A percentile compares a stretch with the other conserved stretches of the same genome.
These are phyloP conservation scores for Lichtheimia hyalospora DNA, from an alignment of 371 early-diverging fungal species.

Conservation along the genomic window DNA sequence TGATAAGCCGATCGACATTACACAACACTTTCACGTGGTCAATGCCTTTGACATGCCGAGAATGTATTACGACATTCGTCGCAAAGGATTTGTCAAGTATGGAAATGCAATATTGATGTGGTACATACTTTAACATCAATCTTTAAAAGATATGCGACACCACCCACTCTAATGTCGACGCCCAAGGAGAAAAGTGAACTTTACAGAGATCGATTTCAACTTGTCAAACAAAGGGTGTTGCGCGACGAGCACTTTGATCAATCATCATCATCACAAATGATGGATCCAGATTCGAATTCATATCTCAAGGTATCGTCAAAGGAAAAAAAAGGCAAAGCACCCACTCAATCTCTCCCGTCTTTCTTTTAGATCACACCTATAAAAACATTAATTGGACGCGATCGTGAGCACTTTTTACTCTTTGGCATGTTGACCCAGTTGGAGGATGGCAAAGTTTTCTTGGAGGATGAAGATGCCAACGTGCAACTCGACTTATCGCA, in stretches of 20 bases:
- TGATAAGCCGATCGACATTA: constrained; percentile 47
- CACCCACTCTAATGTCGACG: constrained; percentile 51
- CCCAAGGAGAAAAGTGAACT: constrained; percentile 68
- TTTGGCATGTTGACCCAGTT: constrained; percentile 90
- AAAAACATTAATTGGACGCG: constrained; percentile 78
- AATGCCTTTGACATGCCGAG: constrained; percentile 75
- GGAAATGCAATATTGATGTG: background rate
- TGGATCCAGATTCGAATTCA: constrained; percentile 22
- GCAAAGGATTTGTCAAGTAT: constrained; percentile 62
- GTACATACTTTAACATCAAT: background rate
- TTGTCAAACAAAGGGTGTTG: constrained; percentile 77
- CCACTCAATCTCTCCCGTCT: background rate
- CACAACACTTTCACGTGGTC: constrained; percentile 69
- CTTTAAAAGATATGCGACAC: constrained; percentile 16
- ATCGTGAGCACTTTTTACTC: constrained; percentile 68
- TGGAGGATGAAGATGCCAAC: constrained; percentile 83
- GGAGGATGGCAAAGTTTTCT: constrained; percentile 75
- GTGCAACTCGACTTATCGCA: constrained; percentile 68
- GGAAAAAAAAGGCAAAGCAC: too few species aligned
- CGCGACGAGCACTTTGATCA: constrained; percentile 81
- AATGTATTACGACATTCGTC: constrained; percentile 63
- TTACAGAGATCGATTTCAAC: constrained; percentile 73
- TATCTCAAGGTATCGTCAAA: constrained; percentile 30
- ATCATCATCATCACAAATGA: constrained; percentile 46
- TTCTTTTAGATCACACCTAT: constrained; percentile 74